phyloP scores from a whole-genome alignment of 108 stramenopile species.

The Fragilaria crotonensis region DNA sequence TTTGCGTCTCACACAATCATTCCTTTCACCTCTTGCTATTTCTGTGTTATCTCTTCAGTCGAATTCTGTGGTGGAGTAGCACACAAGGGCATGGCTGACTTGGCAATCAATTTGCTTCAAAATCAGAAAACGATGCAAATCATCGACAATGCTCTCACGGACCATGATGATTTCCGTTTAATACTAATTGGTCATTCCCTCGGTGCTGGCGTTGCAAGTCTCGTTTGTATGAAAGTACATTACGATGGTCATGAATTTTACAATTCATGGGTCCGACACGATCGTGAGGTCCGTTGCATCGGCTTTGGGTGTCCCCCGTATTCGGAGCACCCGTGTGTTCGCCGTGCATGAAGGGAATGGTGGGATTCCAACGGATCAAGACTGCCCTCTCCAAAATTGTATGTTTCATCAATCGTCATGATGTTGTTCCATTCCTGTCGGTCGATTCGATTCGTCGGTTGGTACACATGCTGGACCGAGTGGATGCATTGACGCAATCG shows the following conservation, averaged over 20 bases:
- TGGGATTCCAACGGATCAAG: not conserved
- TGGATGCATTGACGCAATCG: not conserved
- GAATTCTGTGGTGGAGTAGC: not conserved
- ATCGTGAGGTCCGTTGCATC: not conserved
- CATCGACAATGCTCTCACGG: not conserved
- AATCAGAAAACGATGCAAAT: not conserved
- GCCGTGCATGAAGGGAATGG: not conserved
- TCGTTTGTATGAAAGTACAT: not conserved
- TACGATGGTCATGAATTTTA: too few relatives aligned
- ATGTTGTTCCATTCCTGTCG: not conserved
- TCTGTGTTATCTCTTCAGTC: not conserved
- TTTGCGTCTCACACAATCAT: too few relatives aligned
- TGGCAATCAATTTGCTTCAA: not conserved
- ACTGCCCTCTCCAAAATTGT: not conserved
- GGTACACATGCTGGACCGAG: not conserved
- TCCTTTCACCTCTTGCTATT: too few relatives aligned
- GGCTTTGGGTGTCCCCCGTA: not conserved
- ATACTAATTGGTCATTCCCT: not conserved
- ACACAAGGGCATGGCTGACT: not conserved
- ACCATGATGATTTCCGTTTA: not conserved
- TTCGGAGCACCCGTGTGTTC: not conserved
- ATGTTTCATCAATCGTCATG: not conserved
- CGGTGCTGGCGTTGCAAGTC: not conserved
- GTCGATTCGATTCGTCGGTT: not conserved
- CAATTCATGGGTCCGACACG: not conserved